Evolutionary conservation across 2,329 filamentous ascomycete species (phyloP), one percentile per base, ranked within the genome.

Genomic region (Colletotrichum navitas): DNA sequence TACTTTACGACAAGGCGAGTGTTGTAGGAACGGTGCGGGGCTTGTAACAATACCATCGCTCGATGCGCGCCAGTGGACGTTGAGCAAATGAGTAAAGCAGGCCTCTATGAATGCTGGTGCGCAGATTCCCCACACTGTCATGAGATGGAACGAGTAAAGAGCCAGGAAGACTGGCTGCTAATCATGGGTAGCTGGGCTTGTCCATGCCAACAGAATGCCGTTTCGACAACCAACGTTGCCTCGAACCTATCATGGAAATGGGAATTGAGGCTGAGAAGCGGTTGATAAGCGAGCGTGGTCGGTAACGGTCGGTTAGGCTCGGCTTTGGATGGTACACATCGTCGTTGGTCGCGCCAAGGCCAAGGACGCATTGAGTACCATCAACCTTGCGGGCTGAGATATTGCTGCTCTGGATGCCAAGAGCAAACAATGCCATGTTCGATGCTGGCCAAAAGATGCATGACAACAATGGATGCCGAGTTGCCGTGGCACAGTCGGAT

Each of bases 401-500:
- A 24, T 32, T 68, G 32, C 16, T 68, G 39, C 10, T 55, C 41
- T 29, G 12, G 26, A 16, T 39, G 32, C 18, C 59, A 51, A 34
- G 10, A 65, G 41, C 43, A 41, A 58, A 58, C 16, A 26, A 39
- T 49, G 32, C 21, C 34, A 16, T 26, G 61, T 64, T 45, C 11
- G 29, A 26, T 36, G 43, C 8, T 34, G n/a, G 29, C 39, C 29
- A 29, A 49, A 10, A 34, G 10, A 5, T 51, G 51, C 43, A 32
- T 29, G 29, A 8, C 10, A 59, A 63, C 51, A 66, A 45, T 24
- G 18, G 6, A 36, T 66, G 45, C 21, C 61, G 26, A 55, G 36
- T 34, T 24, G 51, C 29, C 26, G 49, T 64, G 36, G 49, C 51
- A 43, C 49, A 21, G 29, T 61, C 18, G 14, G n/a, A 45, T 58